Base-by-base conservation (phyloP, 108 stramenopile genomes). In the Nannochloropsis gaditana region DNA sequence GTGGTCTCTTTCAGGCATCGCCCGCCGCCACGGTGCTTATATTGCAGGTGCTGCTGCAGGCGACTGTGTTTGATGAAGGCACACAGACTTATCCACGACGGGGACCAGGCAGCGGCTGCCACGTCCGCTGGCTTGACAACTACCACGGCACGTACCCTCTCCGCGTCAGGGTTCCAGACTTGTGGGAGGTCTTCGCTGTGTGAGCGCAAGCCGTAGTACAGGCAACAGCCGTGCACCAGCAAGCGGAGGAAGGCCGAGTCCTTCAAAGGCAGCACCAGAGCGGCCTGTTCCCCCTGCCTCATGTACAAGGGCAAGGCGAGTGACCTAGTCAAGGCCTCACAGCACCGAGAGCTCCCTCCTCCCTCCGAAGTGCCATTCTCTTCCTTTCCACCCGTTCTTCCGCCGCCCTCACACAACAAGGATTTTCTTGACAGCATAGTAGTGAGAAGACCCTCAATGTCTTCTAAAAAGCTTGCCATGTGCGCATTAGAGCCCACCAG, bases 241-340 rank as follows among this genome's bases (percentile, higher is more conserved):
- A 73, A n/a, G 59, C 59, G 59, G 59, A 73, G n/a, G 59, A 73
- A 73, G 8, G 59, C 59, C 8, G 59, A 73, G 59, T 73, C n/a
- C 19, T 73, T 73, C 59, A 73, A 73, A 73, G 59, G 59, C 59
- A 73, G 59, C 59, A 73, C 59, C 59, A 73, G 8, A n/a, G 59
- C 4, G n/a, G 4, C 59, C 59, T 73, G 15, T n/a, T 73, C 8
- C 31, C 31, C 31, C 31, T 31, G 31, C 31, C 31, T 31, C n/a
- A 73, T n/a, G 59, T 73, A 73, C 59, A 73, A 73, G 19, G 59
- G 59, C 59, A 4, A n/a, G 59, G 59, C 59, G 19, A 73, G 59
- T n/a, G 5, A 73, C 59, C 59, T 1, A 8, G 59, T n/a, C 59
- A 73, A n/a, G n/a, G 59, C 59, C 59, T 73, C 59, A 31, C 31